phyloP scores from a whole-genome alignment of 352 stramenopile species.

The Poterioochromonas sp. region DNA sequence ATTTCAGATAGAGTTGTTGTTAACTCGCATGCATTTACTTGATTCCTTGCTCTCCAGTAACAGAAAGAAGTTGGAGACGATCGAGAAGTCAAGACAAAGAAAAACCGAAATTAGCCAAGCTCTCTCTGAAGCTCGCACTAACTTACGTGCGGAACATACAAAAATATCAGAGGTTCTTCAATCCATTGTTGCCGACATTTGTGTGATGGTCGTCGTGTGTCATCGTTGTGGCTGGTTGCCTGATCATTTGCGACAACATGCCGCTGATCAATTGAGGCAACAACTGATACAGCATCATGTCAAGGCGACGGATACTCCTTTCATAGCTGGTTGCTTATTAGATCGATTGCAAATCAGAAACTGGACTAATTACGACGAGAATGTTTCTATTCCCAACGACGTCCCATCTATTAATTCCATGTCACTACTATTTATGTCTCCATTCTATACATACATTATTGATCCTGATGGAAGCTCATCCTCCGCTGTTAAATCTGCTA shows the following conservation, averaged over 20 bases:
- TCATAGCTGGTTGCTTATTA: neutral
- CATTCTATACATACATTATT: conserved; percentile 2
- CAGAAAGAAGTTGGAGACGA: neutral
- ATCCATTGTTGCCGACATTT: conserved; percentile 7
- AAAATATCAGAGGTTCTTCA: neutral
- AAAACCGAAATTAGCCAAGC: neutral
- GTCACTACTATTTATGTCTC: conserved; percentile 3
- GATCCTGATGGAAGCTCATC: conserved; percentile 6
- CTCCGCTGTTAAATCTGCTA: neutral
- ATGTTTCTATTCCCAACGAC: neutral
- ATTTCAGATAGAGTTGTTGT: neutral
- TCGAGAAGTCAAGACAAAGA: neutral
- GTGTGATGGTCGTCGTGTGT: neutral
- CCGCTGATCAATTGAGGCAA: neutral
- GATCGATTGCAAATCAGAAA: conserved; percentile 28
- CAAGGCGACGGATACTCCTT: neutral
- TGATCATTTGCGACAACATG: conserved; percentile 1
- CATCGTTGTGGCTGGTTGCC: conserved; percentile 13
- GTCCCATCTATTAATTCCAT: conserved; percentile 23
- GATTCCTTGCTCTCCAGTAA: neutral
- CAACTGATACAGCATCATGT: neutral
- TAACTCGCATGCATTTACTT: neutral
- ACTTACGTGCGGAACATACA: neutral
- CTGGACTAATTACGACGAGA: neutral
- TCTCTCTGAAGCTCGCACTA: neutral